These are phyloP conservation scores for Hanseniaspora valbyensis DNA, from an alignment of 805 yeast genomes.

Conservation along the genomic window DNA sequence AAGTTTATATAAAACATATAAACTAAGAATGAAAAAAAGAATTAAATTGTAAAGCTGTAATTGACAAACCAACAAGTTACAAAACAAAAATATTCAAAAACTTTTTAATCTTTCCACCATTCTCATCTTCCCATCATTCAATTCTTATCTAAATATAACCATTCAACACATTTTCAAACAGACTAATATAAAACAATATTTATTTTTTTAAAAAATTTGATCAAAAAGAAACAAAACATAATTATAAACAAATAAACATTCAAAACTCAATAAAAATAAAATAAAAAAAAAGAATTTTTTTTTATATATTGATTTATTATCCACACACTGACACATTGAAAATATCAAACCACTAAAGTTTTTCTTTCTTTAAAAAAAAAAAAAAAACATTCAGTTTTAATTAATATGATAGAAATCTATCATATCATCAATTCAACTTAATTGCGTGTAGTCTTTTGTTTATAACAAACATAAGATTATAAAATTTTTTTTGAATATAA, in stretches of 20 bases:
- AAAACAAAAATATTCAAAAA: too few relatives aligned
- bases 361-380: background rate
- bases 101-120: too few relatives aligned
- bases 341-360: constrained; percentile 13
- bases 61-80: background rate
- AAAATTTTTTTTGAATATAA: background rate
- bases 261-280: background rate
- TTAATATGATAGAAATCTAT: background rate
- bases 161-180: background rate
- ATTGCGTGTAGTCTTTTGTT: constrained; percentile 15
- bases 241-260: background rate
- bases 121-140: too few relatives aligned
- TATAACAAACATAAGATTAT: background rate
- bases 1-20: constrained; percentile 3
- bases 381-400: background rate
- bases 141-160: too few relatives aligned
- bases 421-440: constrained; percentile 16
- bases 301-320: constrained; percentile 18
- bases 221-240: background rate
- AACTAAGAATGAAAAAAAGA: constrained; percentile 2
- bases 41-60: background rate
- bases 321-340: constrained; percentile 31
- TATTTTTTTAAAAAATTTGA: too few relatives aligned
- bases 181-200: too few relatives aligned
- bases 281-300: background rate